A percentile compares a stretch with the other conserved stretches of the same genome.
Evolutionary conservation across 305 asterid genomes (phyloP).

Genomic region (Lippia alba): DNA sequence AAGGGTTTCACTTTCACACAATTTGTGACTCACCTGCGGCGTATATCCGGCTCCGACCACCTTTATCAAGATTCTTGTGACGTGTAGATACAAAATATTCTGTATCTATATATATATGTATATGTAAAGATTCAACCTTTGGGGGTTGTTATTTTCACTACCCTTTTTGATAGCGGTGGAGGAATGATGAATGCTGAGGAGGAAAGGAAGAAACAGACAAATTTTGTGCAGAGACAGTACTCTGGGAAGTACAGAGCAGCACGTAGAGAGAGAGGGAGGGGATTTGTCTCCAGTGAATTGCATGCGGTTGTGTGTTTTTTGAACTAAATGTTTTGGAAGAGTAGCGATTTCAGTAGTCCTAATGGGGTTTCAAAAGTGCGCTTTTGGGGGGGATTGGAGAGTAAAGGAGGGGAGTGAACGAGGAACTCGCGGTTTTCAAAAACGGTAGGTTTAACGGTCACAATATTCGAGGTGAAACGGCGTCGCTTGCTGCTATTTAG

Average conservation of each 20-base stretch:
- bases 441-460: constrained; percentile 46
- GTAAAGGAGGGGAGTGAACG: constrained; percentile 7
- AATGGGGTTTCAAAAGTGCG: neutral
- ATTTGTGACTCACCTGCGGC: constrained; percentile 25
- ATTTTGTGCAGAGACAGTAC: constrained; percentile 43
- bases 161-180: constrained; percentile 32
- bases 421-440: constrained; percentile 38
- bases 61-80: constrained; percentile 22
- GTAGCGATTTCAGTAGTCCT: neutral
- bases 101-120: constrained; percentile 18
- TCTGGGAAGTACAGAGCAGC: constrained; percentile 47
- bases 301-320: constrained; percentile 29
- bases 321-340: neutral
- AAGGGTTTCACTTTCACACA: constrained; percentile 20
- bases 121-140: constrained; percentile 1
- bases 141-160: neutral
- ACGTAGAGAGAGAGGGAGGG: constrained; percentile 31
- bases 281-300: constrained; percentile 37
- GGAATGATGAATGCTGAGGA: constrained; percentile 37
- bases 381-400: constrained; percentile 1
- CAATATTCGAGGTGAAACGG: constrained; percentile 40
- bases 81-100: constrained; percentile 8
- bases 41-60: constrained; percentile 29
- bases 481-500: constrained; percentile 34
- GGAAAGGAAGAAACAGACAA: constrained; percentile 55